phyloP scores from a whole-genome alignment of 805 yeast species.

The Yarrowia yakushimensis region DNA sequence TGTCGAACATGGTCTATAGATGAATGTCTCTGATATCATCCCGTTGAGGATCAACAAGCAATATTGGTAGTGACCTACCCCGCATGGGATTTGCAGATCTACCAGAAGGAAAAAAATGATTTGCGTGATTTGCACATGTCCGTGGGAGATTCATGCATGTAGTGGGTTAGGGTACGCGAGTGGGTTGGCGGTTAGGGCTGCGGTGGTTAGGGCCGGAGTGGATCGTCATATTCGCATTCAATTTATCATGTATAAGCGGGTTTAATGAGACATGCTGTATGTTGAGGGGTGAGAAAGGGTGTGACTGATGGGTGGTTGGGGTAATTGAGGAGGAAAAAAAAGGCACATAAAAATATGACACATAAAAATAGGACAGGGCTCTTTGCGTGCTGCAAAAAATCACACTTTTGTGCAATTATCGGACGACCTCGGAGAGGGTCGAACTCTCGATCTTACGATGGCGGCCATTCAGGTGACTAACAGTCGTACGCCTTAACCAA shows the following conservation, averaged over 20 bases:
- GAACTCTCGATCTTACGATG: conserved; percentile 26
- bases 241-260: neutral
- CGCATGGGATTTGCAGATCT: conserved; percentile 7
- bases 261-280: no score
- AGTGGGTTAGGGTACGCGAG: neutral
- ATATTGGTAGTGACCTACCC: neutral
- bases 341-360: no score
- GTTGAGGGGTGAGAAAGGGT: no score
- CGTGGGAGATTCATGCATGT: neutral
- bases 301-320: no score
- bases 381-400: neutral
- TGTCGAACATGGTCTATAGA: no score
- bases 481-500: conserved; percentile 26
- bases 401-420: neutral
- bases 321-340: no score
- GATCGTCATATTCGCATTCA: neutral
- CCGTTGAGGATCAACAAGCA: no score
- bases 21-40: no score
- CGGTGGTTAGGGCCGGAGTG: no score
- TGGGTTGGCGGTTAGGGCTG: no score
- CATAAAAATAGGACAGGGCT: no score
- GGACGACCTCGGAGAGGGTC: conserved; percentile 26
- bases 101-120: neutral
- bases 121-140: conserved; percentile 19
- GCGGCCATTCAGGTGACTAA: conserved; percentile 19